Percentiles rank a stretch among this genome's conserved stretches.
These are phyloP conservation scores for Flammula alnicola DNA, from an alignment of 1,284 basidiomycete genomes.

Conservation along the genomic window DNA sequence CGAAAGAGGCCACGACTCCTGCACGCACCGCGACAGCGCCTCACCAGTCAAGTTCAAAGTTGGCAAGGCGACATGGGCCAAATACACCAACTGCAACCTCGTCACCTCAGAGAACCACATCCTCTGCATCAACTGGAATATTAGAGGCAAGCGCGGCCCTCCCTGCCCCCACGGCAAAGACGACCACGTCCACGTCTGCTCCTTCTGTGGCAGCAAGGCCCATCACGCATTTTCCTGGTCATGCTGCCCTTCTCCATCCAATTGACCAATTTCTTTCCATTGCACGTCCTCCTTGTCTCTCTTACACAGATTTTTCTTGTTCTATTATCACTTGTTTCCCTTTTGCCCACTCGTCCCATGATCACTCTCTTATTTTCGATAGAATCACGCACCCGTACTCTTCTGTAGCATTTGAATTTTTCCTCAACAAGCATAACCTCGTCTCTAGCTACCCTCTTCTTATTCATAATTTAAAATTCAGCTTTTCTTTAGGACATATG, in stretches of 20 bases:
- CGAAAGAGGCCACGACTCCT: background rate
- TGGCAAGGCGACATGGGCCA: background rate
- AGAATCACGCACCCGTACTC: too few species aligned
- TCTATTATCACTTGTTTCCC: too few species aligned
- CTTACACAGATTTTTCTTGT: background rate
- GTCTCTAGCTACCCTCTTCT: too few species aligned
- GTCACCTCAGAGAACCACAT: background rate
- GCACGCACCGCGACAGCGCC: background rate
- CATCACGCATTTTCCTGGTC: constrained; percentile 2
- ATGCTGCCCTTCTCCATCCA: background rate
- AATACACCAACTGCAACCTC: background rate
- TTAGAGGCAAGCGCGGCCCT: background rate
- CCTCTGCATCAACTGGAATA: background rate
- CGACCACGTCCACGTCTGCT: background rate
- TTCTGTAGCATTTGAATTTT: too few species aligned
- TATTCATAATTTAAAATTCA: too few species aligned
- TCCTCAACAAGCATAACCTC: too few species aligned
- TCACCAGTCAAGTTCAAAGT: background rate
- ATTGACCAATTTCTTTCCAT: background rate
- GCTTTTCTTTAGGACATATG: too few species aligned
- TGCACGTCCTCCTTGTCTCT: background rate
- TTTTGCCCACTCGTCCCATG: too few species aligned
- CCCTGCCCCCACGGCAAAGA: background rate
- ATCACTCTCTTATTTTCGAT: too few species aligned
- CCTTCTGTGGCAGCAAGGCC: background rate